These are phyloP conservation scores for Rhinocladiella similis DNA, from an alignment of 2,329 filamentous ascomycete genomes.

Conservation along the genomic window DNA sequence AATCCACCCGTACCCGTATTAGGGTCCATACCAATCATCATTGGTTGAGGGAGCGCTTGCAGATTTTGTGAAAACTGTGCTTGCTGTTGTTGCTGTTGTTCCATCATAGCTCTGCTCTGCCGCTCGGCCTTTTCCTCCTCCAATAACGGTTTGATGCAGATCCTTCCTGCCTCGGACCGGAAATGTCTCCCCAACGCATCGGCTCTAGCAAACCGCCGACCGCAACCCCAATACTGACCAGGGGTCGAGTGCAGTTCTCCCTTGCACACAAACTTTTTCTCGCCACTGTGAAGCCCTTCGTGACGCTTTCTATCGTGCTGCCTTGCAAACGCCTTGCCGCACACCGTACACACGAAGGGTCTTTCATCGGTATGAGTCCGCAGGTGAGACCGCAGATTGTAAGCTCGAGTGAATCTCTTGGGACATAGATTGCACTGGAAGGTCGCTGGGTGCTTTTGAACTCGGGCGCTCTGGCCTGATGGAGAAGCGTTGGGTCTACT, in stretches of 20 bases:
- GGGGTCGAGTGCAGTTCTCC: slow-evolving; percentile 72
- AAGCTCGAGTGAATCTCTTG: slow-evolving; percentile 93
- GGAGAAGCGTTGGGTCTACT: slow-evolving; percentile 69
- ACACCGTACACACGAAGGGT: slow-evolving; percentile 95
- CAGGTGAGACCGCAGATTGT: slow-evolving; percentile 92
- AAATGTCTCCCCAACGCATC: slow-evolving; percentile 95
- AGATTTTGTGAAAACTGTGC: slow-evolving; percentile 58
- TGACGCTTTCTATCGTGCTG: slow-evolving; percentile 97
- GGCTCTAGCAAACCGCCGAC: slow-evolving; percentile 87
- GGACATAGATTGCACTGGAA: slow-evolving; percentile 94
- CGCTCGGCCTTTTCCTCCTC: slow-evolving; percentile 89
- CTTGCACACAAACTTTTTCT: slow-evolving; percentile 98
- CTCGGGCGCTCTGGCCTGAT: slow-evolving; percentile 66
- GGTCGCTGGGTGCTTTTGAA: slow-evolving; percentile 95
- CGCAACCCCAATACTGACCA: slow-evolving; percentile 86
- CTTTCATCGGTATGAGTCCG: slow-evolving; percentile 96
- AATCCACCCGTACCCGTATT: slow-evolving; percentile 59
- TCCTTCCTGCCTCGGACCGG: slow-evolving; percentile 87
- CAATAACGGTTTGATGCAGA: slow-evolving; percentile 95
- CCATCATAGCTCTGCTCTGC: slow-evolving; percentile 72
- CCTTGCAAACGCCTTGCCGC: slow-evolving; percentile 93
- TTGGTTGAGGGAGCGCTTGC: slow-evolving; percentile 56
- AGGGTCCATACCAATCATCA: slow-evolving; percentile 62
- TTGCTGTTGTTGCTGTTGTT: slow-evolving; percentile 60
- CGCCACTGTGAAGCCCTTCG: slow-evolving; percentile 91